These are phyloP conservation scores for Plasmodium berghei DNA, from an alignment of 169 alveolate species.

Conservation along the genomic window DNA sequence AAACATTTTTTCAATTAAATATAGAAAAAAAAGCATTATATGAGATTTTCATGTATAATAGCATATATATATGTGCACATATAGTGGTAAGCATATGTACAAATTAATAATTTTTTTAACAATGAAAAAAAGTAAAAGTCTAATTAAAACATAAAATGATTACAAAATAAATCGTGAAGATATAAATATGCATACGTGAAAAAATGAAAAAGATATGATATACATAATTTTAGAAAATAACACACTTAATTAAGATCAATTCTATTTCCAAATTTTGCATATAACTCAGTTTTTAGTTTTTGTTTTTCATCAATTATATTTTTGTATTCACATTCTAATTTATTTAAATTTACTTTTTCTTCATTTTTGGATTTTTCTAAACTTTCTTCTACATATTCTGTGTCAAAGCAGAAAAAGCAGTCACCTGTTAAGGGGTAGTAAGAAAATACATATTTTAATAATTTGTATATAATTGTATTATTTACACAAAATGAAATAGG, in stretches of 20 bases:
- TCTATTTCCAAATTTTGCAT: conserved; percentile 75
- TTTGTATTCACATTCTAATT: conserved; percentile 66
- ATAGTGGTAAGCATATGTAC: too few relatives aligned
- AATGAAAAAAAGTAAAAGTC: too few relatives aligned
- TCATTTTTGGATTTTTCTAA: conserved; percentile 30
- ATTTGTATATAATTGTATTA: background rate
- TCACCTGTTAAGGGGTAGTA: conserved; percentile 31
- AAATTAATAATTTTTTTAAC: too few relatives aligned
- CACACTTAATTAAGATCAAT: conserved; percentile 56
- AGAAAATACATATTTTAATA: background rate
- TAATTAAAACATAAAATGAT: too few relatives aligned
- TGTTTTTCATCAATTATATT: conserved; percentile 34
- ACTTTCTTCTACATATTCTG: conserved; percentile 52
- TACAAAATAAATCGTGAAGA: background rate
- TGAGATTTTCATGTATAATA: too few relatives aligned
- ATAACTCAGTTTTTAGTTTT: conserved; percentile 72
- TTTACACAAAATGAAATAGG: background rate
- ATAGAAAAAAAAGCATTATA: too few relatives aligned
- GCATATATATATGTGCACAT: too few relatives aligned
- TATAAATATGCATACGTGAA: background rate
- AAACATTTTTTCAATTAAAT: too few relatives aligned
- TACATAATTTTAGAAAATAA: background rate
- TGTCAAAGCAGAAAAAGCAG: conserved; percentile 59
- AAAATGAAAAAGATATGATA: conserved; percentile 5
- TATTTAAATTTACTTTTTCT: conserved; percentile 40